Evolutionary conservation across 306 rosid genomes (phyloP).

Genomic region (Biancaea sappan): DNA sequence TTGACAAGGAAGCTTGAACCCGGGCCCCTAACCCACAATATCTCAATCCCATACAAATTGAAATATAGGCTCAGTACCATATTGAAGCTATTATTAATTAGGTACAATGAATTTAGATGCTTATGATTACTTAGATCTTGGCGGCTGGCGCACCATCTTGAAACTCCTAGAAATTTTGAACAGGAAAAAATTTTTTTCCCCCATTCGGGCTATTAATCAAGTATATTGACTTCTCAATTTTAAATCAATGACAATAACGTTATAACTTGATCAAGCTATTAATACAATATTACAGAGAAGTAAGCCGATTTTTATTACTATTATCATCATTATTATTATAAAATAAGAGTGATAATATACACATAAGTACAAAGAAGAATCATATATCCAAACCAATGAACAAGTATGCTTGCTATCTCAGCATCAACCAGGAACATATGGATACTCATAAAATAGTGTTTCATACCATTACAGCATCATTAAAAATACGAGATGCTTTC

Average conservation of each 20-base stretch:
- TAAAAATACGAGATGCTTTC: constrained; percentile 68
- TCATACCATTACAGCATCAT: constrained; percentile 63
- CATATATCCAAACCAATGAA: constrained; percentile 15
- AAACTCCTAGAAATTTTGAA: not conserved
- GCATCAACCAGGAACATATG: not conserved
- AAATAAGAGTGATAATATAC: not conserved
- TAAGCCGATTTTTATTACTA: not conserved
- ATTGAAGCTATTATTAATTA: not conserved
- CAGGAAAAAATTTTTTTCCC: not conserved
- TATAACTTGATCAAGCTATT: not conserved
- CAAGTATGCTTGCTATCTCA: constrained; percentile 6
- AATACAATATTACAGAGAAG: not conserved
- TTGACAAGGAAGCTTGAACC: no score
- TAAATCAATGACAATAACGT: not conserved
- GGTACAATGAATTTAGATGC: not conserved
- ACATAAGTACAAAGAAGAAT: not conserved
- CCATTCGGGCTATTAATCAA: not conserved
- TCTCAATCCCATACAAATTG: no score
- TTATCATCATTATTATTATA: not conserved
- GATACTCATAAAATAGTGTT: constrained; percentile 25
- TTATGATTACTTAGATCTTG: not conserved
- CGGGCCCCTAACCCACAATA: no score
- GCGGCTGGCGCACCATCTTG: not conserved
- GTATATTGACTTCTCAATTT: constrained; percentile 2
- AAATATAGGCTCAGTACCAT: no score